A percentile compares a stretch with the other conserved stretches of the same genome.
These are phyloP conservation scores for Tetrahymena elliotti DNA, from an alignment of 73 alveolate species.

Conservation along the genomic window DNA sequence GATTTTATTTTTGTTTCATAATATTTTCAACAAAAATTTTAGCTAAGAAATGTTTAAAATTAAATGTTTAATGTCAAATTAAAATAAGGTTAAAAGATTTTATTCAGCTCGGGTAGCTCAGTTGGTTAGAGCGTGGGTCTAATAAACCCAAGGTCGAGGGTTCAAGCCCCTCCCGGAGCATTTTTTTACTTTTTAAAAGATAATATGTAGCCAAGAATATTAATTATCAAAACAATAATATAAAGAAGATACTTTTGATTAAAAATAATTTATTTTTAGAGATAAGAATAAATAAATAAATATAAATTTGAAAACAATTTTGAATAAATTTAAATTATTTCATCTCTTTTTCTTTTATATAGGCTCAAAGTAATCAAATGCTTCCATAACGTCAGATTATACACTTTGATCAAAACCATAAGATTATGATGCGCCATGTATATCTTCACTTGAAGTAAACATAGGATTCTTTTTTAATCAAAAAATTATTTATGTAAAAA, in stretches of 20 bases:
- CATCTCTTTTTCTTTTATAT: not conserved
- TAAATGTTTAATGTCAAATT: too few species aligned
- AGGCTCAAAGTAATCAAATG: not conserved
- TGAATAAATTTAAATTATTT: not conserved
- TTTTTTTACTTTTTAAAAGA: not conserved
- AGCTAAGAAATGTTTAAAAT: too few species aligned
- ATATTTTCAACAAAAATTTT: too few species aligned
- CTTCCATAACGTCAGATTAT: not conserved
- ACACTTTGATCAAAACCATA: not conserved
- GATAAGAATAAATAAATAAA: too few species aligned
- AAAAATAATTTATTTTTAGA: too few species aligned
- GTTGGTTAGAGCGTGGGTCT: conserved; percentile 1
- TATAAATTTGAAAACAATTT: not conserved
- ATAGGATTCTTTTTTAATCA: not conserved
- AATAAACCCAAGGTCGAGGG: not conserved
- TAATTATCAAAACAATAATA: not conserved
- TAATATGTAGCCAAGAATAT: not conserved
- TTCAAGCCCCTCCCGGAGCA: conserved; percentile 1
- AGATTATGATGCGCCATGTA: not conserved
- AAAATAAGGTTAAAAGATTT: not conserved
- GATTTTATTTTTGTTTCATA: too few species aligned
- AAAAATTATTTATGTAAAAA: too few species aligned
- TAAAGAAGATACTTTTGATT: too few species aligned
- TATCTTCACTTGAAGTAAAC: not conserved
- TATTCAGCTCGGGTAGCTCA: conserved; percentile 1